These are phyloP conservation scores for Pleurotus cornucopiae DNA, from an alignment of 768 basidiomycete species.

Conservation along the genomic window DNA sequence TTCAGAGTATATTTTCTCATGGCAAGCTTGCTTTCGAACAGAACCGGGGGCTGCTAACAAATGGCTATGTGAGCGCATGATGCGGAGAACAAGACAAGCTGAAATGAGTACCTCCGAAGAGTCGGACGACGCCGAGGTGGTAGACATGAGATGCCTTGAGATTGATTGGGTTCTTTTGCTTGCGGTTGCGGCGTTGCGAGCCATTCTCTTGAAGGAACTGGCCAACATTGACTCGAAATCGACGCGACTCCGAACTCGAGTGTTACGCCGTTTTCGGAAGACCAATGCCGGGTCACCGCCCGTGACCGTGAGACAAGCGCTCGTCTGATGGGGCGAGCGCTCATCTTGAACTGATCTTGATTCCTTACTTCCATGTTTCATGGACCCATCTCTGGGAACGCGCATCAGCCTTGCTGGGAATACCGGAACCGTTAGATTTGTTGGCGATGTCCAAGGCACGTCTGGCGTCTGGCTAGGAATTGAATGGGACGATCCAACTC, in stretches of 20 bases:
- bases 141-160: slow-evolving; percentile 45
- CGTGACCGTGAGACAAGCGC: slow-evolving; percentile 1
- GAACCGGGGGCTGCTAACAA: slow-evolving; percentile 42
- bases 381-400: slow-evolving; percentile 37
- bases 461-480: slow-evolving; percentile 87
- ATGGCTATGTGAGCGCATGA: slow-evolving; percentile 12
- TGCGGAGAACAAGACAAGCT: slow-evolving; percentile 7
- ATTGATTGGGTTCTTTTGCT: slow-evolving; percentile 41
- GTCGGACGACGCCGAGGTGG: slow-evolving; percentile 22
- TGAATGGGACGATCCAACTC: slow-evolving; percentile 85
- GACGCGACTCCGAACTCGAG: too few species aligned
- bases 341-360: slow-evolving; percentile 15
- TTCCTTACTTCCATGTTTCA: slow-evolving; percentile 11
- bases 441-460: slow-evolving; percentile 61
- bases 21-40: slow-evolving; percentile 63
- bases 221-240: slow-evolving; percentile 12
- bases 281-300: background rate
- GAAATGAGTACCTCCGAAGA: slow-evolving; percentile 30
- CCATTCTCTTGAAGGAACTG: slow-evolving; percentile 32
- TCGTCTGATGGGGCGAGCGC: background rate
- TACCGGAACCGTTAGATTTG: slow-evolving; percentile 67
- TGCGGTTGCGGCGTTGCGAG: slow-evolving; percentile 30
- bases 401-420: slow-evolving; percentile 52
- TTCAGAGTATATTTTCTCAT: slow-evolving; percentile 76
- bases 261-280: too few species aligned